A percentile compares a stretch with the other conserved stretches of the same genome.
Conservation (phyloP, 495 filamentous ascomycete species). For the Tuber calosporum region DNA sequence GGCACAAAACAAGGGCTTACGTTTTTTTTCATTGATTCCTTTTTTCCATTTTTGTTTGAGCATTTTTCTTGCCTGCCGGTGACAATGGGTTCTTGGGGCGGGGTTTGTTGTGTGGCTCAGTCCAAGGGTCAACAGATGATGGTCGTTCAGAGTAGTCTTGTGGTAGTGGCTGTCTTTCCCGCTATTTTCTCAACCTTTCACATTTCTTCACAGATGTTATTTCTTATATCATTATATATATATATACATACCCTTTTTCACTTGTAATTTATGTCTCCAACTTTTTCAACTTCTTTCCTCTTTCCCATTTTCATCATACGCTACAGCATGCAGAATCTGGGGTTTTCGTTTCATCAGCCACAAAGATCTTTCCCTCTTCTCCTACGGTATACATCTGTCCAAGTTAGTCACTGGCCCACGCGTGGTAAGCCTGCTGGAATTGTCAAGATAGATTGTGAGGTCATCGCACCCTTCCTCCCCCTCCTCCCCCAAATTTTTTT, state of each 20-base stretch:
- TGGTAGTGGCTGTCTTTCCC: constrained; percentile 39
- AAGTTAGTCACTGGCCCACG: background rate
- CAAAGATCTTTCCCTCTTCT: background rate
- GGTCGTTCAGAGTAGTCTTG: constrained; percentile 35
- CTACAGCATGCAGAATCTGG: background rate
- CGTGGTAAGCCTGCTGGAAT: background rate
- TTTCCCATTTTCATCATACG: background rate
- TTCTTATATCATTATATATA: constrained; percentile 36
- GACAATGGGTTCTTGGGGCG: constrained; percentile 47
- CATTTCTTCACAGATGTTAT: constrained; percentile 20
- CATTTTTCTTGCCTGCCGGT: constrained; percentile 42
- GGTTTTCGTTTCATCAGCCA: background rate
- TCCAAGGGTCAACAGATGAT: constrained; percentile 35
- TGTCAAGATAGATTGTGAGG: background rate
- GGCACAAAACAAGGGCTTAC: constrained; percentile 47
- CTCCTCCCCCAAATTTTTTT: background rate
- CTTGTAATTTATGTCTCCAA: constrained; percentile 42
- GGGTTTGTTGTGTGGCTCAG: constrained; percentile 40
- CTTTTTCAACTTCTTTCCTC: background rate
- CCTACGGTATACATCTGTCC: background rate
- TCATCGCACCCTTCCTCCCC: background rate
- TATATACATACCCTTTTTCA: constrained; percentile 35
- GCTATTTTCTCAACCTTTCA: constrained; percentile 20
- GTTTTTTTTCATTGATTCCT: constrained; percentile 46
- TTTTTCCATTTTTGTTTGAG: constrained; percentile 36